A percentile compares a stretch with the other conserved stretches of the same genome.
Evolutionary conservation across 176 grass and related monocot species (phyloP).

Genomic region (Cenchrus purpureus): DNA sequence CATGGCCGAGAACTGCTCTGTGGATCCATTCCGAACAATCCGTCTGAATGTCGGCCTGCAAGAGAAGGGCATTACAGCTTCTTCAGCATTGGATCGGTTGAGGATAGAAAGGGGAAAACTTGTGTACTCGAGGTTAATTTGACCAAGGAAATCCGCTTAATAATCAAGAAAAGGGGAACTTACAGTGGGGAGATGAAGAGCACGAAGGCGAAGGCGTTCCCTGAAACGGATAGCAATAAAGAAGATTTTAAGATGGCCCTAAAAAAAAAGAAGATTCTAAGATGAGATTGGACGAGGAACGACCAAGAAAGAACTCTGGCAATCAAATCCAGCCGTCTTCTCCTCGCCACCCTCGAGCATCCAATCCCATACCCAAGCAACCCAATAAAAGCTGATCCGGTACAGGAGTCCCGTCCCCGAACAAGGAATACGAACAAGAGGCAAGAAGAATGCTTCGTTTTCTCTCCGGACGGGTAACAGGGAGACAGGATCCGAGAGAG

Average conservation of each 20-base stretch:
- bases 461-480: not conserved
- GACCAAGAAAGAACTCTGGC: not conserved
- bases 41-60: slow-evolving; percentile 87
- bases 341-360: not conserved
- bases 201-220: slow-evolving; percentile 88
- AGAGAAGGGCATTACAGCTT: not conserved
- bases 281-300: not conserved
- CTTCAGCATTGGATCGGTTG: not conserved
- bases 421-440: not conserved
- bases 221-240: slow-evolving; percentile 55
- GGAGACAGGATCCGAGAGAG: not conserved
- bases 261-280: not conserved
- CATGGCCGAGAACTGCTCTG: slow-evolving; percentile 92
- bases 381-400: not conserved
- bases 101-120: not conserved
- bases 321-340: not conserved
- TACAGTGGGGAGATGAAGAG: slow-evolving; percentile 96
- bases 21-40: slow-evolving; percentile 77
- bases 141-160: not conserved
- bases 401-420: not conserved
- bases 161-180: slow-evolving; percentile 10
- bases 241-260: not conserved
- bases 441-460: slow-evolving; percentile 12
- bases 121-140: not conserved
- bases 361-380: not conserved